Percentiles rank a stretch among this genome's conserved stretches.
These are phyloP conservation scores for Forsythia suspensa DNA, from an alignment of 257 asterid genomes.

Conservation along the genomic window DNA sequence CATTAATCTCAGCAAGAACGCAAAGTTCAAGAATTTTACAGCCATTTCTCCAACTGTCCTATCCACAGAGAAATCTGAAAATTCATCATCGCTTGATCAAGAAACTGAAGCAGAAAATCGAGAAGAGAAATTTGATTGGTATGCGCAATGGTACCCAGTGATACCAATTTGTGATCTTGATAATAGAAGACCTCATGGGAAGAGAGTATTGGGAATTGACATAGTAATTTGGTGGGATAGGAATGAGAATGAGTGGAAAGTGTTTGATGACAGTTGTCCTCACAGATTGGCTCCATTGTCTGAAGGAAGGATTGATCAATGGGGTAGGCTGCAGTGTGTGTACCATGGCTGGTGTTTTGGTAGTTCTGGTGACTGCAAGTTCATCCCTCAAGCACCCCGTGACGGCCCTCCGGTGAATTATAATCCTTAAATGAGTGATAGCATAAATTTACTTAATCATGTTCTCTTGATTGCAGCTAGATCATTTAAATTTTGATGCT, in stretches of 20 bases:
- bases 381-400: slow-evolving; percentile 84
- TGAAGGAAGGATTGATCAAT: slow-evolving; percentile 89
- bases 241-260: slow-evolving; percentile 78
- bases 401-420: slow-evolving; percentile 74
- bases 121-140: slow-evolving; percentile 77
- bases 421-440: background rate
- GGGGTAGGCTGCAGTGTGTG: slow-evolving; percentile 92
- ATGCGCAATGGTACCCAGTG: slow-evolving; percentile 77
- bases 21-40: slow-evolving; percentile 44
- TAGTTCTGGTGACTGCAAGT: slow-evolving; percentile 78
- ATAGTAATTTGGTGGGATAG: slow-evolving; percentile 84
- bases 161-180: slow-evolving; percentile 83
- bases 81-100: slow-evolving; percentile 26
- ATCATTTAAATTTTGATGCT: background rate
- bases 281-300: slow-evolving; percentile 86
- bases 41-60: slow-evolving; percentile 43
- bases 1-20: slow-evolving; percentile 20
- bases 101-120: slow-evolving; percentile 25
- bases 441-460: background rate
- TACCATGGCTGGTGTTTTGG: slow-evolving; percentile 93
- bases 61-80: slow-evolving; percentile 26
- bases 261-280: slow-evolving; percentile 83
- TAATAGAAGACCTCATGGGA: slow-evolving; percentile 81
- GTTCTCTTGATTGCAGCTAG: background rate
- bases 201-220: slow-evolving; percentile 72